Percentiles rank a stretch among this genome's conserved stretches.
Conservation (phyloP, 2,329 filamentous ascomycete species). For the Cytospora mali region DNA sequence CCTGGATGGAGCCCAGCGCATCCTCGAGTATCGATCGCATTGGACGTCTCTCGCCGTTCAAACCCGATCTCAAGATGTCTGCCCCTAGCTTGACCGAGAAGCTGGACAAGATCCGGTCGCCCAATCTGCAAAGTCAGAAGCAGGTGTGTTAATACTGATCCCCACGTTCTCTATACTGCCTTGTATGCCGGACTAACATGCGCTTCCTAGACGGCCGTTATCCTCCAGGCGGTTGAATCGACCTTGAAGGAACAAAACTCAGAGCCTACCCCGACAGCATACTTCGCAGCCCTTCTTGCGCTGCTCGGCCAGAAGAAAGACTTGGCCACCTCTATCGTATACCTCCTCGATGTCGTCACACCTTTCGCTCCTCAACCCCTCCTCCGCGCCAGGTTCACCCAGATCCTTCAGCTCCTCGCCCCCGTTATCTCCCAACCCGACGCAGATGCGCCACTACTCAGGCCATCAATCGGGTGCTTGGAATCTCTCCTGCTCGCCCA, state of each 20-base stretch:
- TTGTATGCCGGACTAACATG: conserved; percentile 32
- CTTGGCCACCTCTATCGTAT: conserved; percentile 83
- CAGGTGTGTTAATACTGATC: conserved; percentile 61
- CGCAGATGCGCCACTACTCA: conserved; percentile 82
- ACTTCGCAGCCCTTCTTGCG: conserved; percentile 92
- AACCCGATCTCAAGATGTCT: conserved; percentile 44
- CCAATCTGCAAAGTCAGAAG: conserved; percentile 93
- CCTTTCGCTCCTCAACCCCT: conserved; percentile 82
- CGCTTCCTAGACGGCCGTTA: conserved; percentile 69
- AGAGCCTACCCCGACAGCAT: conserved; percentile 81
- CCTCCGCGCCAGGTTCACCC: conserved; percentile 90
- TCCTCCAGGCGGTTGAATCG: conserved; percentile 89
- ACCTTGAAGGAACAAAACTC: conserved; percentile 88
- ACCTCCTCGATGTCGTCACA: conserved; percentile 91
- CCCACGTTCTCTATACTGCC: conserved; percentile 21
- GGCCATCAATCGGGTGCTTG: conserved; percentile 88
- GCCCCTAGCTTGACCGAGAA: conserved; percentile 74
- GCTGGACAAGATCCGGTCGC: conserved; percentile 95
- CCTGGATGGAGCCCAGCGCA: conserved; percentile 9
- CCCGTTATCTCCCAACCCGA: conserved; percentile 79
- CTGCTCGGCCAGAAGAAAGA: conserved; percentile 83
- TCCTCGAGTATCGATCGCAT: conserved; percentile 1
- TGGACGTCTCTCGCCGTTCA: neutral
- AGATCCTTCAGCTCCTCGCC: conserved; percentile 85
- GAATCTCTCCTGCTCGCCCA: conserved; percentile 91